Percentiles rank a stretch among this genome's conserved stretches.
These are phyloP conservation scores for Lophiotrema nucula DNA, from an alignment of 495 filamentous ascomycete species.

Conservation along the genomic window DNA sequence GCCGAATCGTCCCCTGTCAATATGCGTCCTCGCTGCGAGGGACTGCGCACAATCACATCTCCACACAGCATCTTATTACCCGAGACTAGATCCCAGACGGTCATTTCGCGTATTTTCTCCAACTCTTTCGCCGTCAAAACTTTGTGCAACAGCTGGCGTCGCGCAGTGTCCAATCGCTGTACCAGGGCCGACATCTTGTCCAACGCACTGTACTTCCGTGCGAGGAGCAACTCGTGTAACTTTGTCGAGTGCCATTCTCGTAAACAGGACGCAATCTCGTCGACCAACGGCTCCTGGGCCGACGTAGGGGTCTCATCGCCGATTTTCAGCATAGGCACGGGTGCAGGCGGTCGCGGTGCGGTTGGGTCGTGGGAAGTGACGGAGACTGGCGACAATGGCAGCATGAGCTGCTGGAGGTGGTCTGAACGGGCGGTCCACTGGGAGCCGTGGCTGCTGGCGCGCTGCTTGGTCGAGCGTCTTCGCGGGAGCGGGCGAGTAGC, in stretches of 20 bases:
- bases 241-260: slow-evolving; percentile 98
- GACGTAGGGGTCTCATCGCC: slow-evolving; percentile 94
- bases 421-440: slow-evolving; percentile 35
- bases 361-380: slow-evolving; percentile 54
- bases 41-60: slow-evolving; percentile 91
- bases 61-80: slow-evolving; percentile 90
- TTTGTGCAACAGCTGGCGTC: slow-evolving; percentile 88
- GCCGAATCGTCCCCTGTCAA: slow-evolving; percentile 90
- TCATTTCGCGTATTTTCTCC: slow-evolving; percentile 69
- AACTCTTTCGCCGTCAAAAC: slow-evolving; percentile 87
- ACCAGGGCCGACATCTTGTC: slow-evolving; percentile 80
- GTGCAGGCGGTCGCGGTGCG: slow-evolving; percentile 77
- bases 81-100: slow-evolving; percentile 89
- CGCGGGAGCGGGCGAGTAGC: slow-evolving; percentile 27
- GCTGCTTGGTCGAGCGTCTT: slow-evolving; percentile 23
- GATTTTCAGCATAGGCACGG: slow-evolving; percentile 95
- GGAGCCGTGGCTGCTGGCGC: slow-evolving; percentile 27
- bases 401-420: slow-evolving; percentile 29
- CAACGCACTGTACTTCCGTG: slow-evolving; percentile 72
- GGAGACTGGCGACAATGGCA: slow-evolving; percentile 33
- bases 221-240: slow-evolving; percentile 87
- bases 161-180: slow-evolving; percentile 71
- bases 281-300: slow-evolving; percentile 83
- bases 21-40: slow-evolving; percentile 74
- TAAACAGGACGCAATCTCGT: slow-evolving; percentile 94